Evolutionary conservation across 1,139 yeast genomes (phyloP).

Genomic region (Meyerozyma sp.): DNA sequence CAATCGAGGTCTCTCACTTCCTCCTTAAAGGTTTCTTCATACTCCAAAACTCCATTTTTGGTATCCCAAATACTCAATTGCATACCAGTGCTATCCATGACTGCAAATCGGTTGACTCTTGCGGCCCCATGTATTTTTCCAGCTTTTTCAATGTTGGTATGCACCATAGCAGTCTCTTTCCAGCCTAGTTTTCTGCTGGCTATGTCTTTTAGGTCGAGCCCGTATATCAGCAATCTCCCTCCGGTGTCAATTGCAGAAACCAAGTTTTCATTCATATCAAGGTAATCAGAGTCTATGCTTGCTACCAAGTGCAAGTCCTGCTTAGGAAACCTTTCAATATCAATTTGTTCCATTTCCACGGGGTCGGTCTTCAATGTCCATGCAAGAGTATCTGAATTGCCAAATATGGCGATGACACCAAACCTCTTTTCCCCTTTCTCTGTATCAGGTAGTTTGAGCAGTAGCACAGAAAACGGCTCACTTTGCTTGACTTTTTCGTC

Average conservation of each 20-base stretch:
- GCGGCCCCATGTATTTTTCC: slow-evolving; percentile 67
- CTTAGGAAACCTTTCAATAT: slow-evolving; percentile 22
- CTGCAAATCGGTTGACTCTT: slow-evolving; percentile 60
- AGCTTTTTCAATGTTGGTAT: slow-evolving; percentile 53
- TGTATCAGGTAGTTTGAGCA: slow-evolving; percentile 14
- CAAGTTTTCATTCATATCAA: slow-evolving; percentile 43
- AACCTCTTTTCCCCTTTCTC: slow-evolving; percentile 9
- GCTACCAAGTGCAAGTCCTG: slow-evolving; percentile 43
- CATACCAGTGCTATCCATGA: slow-evolving; percentile 49
- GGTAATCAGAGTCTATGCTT: slow-evolving; percentile 51
- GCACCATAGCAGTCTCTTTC: slow-evolving; percentile 43
- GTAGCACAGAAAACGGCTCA: slow-evolving; percentile 24
- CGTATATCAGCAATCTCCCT: slow-evolving; percentile 50
- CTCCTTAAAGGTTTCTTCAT: slow-evolving; percentile 38
- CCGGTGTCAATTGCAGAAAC: slow-evolving; percentile 51
- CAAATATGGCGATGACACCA: slow-evolving; percentile 24
- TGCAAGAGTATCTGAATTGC: slow-evolving; percentile 17
- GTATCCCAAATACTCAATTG: slow-evolving; percentile 74
- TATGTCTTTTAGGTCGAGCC: slow-evolving; percentile 12
- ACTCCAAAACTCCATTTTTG: slow-evolving; percentile 62
- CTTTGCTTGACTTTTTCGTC: slow-evolving; percentile 4
- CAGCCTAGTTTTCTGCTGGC: slow-evolving; percentile 32
- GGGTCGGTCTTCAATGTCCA: slow-evolving; percentile 21
- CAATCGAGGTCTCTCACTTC: slow-evolving; percentile 68
- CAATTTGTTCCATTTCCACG: slow-evolving; percentile 14